Evolutionary conservation across 2,329 filamentous ascomycete species (phyloP), one percentile per base, ranked within the genome.

Genomic region (Talaromyces piceae): DNA sequence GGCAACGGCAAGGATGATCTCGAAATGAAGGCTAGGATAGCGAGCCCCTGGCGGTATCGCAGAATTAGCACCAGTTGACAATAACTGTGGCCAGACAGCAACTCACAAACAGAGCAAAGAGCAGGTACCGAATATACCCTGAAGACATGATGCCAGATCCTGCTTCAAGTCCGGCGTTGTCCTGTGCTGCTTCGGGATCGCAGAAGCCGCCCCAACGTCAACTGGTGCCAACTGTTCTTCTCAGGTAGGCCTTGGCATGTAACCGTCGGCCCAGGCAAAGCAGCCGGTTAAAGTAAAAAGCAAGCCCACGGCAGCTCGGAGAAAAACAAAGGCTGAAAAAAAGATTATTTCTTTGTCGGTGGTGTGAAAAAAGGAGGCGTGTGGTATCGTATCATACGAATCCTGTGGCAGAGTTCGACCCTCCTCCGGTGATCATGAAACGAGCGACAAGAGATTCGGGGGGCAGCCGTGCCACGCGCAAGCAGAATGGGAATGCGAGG

Each of bases 71-170:
- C 30, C 41, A 28, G 45, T 30, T 28, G 12, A 13, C 16, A 9
- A 20, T 26, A 6, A 26, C 8, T 2, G n/a, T 23, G 2, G 9
- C 23, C 9, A 3, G 23, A 23, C 1, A 41, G 23, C 27, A 5
- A 77, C 86, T 66, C 80, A 95, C 91, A 65, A 95, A 85, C 65
- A 90, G 79, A 54, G 89, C 87, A 64, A 95, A 83, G 66, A 93
- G 78, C 67, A 95, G 74, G 66, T 83, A 84, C 61, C 81, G 79
- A 58, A 82, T 63, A 60, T 72, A 72, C 58, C 64, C 64, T n/a
- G 63, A 61, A 41, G 66, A 62, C 67, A 70, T 70, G 45, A 45
- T 56, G 51, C n/a, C n/a, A n/a, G 9, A 20, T 8, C 13, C 5
- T 23, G 12, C 12, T 31, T 20, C 13, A 46, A n/a, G 20, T 20